Base-by-base conservation (phyloP, 2,329 filamentous ascomycete genomes). In the Aspergillus sp. region DNA sequence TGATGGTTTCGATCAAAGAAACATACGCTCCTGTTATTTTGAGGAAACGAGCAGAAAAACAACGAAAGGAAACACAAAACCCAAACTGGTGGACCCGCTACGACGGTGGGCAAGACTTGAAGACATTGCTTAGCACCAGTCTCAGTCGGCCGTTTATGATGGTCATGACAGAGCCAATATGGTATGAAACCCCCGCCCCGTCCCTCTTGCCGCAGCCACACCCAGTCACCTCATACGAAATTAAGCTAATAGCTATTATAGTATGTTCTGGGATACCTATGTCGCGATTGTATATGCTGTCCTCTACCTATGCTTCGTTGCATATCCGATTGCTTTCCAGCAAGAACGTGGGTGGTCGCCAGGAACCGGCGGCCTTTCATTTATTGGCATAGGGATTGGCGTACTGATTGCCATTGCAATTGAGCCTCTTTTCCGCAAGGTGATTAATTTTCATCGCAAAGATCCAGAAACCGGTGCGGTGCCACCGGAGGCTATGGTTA, bases 251-350 rank as follows among this genome's bases (percentile, higher is more conserved):
- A 19, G 17, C 17, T 19, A 19, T 3, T 19, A 19, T 46, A 84
- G 82, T 73, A 85, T 89, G 15, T 82, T 81, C 61, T 90, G 81
- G 81, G 78, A 84, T 58, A 60, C 79, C 15, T 85, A 84, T 57
- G 79, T 85, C 52, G 77, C 86, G 0, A 71, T 94, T 30, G 81
- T 93, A 27, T 95, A 95, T 62, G 86, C 82, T 13, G 86, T 93
- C 37, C 74, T 95, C 3, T 91, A 90, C 59, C 80, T 95, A 19
- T 91, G 87, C 67, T 95, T 95, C 70, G 84, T 94, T 12, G 87
- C 87, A 7, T 93, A 93, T 63, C 89, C 89, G 0, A 84, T 93
- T 49, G 84, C 93, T 44, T 94, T 91, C 66, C 74, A 76, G 6
- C 72, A 84, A 44, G 64, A 79, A 46, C 83, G 90, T 10, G 86